Base-by-base conservation (phyloP, 257 asterid genomes). In the Plantago elongata region DNA sequence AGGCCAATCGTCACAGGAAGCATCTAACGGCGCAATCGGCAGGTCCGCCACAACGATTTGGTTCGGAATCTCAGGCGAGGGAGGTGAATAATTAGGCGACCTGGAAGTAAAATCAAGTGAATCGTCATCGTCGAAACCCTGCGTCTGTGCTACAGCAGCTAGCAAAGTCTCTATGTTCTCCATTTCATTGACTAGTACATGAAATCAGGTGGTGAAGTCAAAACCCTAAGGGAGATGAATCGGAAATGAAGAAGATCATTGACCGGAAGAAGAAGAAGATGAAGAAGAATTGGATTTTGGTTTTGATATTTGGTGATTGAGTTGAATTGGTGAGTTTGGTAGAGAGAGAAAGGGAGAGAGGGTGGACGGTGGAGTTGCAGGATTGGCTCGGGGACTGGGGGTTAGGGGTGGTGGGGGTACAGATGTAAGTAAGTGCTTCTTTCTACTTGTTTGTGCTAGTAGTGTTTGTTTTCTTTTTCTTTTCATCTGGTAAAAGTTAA, bases 71-170 rank as follows among this genome's bases (percentile, higher is more conserved):
- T 15, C 68, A 18, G 73, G 50, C 29, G 73, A 69, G 9, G 69
- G 58, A 34, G 9, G 30, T 77, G 7, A n/a, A n/a, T n/a, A n/a
- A n/a, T n/a, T n/a, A n/a, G n/a, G n/a, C n/a, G n/a, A 22, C 27
- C 27, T 22, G 27, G 27, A 22, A 22, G 27, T 22, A 22, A 22
- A 22, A 22, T 22, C 27, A 22, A 22, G 60, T 18, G 83, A 57
- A 40, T 72, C 81, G 11, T 77, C 84, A 9, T 78, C 81, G 40
- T 70, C 88, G 49, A 82, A 77, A 7, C 81, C 87, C 42, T 73
- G 83, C 13, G 80, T 85, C 72, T 77, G 85, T 30, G 85, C 88
- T 7, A 80, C 85, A 1, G 90, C 87, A 69, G 90, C 90, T 61
- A 81, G 62, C 67, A 80, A 29, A 5, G 84, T 82, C 75, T 79